Base-by-base conservation (phyloP, 345 rosid genomes). In the Aegle marmelos region DNA sequence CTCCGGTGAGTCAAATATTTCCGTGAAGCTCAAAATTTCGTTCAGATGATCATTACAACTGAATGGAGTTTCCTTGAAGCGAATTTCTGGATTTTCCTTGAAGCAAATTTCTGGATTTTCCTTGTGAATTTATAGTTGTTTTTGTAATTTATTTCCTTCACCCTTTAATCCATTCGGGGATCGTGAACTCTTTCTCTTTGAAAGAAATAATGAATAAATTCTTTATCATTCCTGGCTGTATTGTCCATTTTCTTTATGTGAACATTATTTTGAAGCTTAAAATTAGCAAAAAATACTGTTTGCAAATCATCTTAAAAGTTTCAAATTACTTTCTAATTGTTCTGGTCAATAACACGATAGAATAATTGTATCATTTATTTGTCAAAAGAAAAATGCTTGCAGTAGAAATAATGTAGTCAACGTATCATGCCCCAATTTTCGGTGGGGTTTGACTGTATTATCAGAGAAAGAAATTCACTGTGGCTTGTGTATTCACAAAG, bases 71-170 rank as follows among this genome's bases (percentile, higher is more conserved):
- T 45, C 77, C 28, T 41, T 34, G 27, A 45, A 58, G 24, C 62
- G 62, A 64, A 30, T 64, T n/a, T 63, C 70, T 50, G 77, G 45
- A 45, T 61, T 50, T 62, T 62, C 28, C 50, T 33, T 22, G 10
- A 39, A 39, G 13, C 4, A 4, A 39, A 9, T 39, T 9, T 39
- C 13, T 39, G 45, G 9, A 39, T 8, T 39, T 39, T 9, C 4
- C 13, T 39, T 39, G 13, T n/a, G 11, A 76, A 65, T 67, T 76
- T 56, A 25, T 33, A 67, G 36, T 76, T 67, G 57, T 39, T 73
- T 7, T 54, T 67, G 79, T 73, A 66, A n/a, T 65, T 64, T 72
- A 33, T 63, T 53, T 0, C 8, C n/a, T 48, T 60, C 4, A 2
- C 22, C 4, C 61, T 67, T 76, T 14, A n/a, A 50, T 48, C 22